Evolutionary conservation across 768 basidiomycete species (phyloP), one percentile per base, ranked within the genome.

Genomic region (Xerocomus brunneocitrinus): DNA sequence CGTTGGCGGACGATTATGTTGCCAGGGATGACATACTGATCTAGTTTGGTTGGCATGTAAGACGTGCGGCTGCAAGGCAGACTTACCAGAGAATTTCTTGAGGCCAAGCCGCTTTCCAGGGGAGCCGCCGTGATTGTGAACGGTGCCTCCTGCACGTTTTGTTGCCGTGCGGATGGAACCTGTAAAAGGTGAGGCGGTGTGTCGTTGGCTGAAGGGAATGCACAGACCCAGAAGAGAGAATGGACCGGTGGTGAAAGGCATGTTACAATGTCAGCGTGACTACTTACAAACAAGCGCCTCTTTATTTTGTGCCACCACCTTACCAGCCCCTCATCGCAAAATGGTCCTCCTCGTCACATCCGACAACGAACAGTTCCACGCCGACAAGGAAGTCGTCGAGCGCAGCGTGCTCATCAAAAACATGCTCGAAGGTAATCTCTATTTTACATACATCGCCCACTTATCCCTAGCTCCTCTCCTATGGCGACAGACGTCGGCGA

Each of bases 381-480:
- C 95, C 59, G 94, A 98, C 68, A 91, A 87, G 73, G 90, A 94
- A 52, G 91, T 99, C 52, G 92, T 92, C 52, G 91, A 95, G 76
- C 90, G 97, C 71, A 88, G 85, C 58, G 93, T 95, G 9, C 83
- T 99, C 63, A 97, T 99, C 74, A 97, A 95, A 80, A 95, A 97
- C 79, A 98, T 99, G 97, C 88, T 98, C 49, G 97, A 98, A 74
- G 97, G 97, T 91, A 53, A 63, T 49, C 35, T 47, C 10, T 38
- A 14, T 52, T 47, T 39, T 10, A 12, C 48, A 56, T 38, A 34
- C 42, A 19, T 36, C 16, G 27, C 27, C 22, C 25, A n/a, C 44
- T 31, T 16, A 34, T 35, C 41, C 27, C 42, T 13, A 53, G 30
- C 47, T 24, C 30, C 46, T 52, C 40, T 31, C 46, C 9, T 30